Conservation (phyloP, 352 stramenopile genomes). For the Bremia lactucae region DNA sequence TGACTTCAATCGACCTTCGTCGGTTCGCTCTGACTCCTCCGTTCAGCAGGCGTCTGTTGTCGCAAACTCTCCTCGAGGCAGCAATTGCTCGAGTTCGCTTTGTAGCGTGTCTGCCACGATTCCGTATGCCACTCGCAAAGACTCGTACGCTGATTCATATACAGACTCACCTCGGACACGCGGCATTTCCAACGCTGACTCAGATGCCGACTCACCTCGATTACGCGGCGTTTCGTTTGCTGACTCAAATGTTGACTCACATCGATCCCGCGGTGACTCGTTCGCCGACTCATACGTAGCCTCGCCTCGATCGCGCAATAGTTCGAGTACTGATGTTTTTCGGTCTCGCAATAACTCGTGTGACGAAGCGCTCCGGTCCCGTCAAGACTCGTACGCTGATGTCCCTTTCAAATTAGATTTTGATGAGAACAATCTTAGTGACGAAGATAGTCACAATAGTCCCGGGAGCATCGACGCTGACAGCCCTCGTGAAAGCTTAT, state of each 20-base stretch:
- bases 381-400: slow-evolving; percentile 21
- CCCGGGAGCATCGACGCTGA: slow-evolving; percentile 41
- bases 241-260: slow-evolving; percentile 21
- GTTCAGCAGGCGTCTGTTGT: slow-evolving; percentile 27
- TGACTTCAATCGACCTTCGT: slow-evolving; percentile 20
- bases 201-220: slow-evolving; percentile 8
- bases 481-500: slow-evolving; percentile 33
- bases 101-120: slow-evolving; percentile 15
- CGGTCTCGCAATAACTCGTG: slow-evolving; percentile 18
- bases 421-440: slow-evolving; percentile 18
- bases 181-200: no score
- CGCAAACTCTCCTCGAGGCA: slow-evolving; percentile 25
- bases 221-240: no score
- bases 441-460: slow-evolving; percentile 15
- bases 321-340: slow-evolving; percentile 19
- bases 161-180: not conserved
- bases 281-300: slow-evolving; percentile 12
- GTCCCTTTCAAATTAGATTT: slow-evolving; percentile 19
- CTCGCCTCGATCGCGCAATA: slow-evolving; percentile 16
- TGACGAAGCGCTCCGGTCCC: slow-evolving; percentile 14
- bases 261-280: slow-evolving; percentile 15
- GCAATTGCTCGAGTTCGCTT: slow-evolving; percentile 20
- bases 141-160: not conserved
- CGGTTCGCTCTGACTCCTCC: slow-evolving; percentile 21
- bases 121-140: no score